phyloP scores from a whole-genome alignment of 108 stramenopile genomes.

The Skeletonema potamos region DNA sequence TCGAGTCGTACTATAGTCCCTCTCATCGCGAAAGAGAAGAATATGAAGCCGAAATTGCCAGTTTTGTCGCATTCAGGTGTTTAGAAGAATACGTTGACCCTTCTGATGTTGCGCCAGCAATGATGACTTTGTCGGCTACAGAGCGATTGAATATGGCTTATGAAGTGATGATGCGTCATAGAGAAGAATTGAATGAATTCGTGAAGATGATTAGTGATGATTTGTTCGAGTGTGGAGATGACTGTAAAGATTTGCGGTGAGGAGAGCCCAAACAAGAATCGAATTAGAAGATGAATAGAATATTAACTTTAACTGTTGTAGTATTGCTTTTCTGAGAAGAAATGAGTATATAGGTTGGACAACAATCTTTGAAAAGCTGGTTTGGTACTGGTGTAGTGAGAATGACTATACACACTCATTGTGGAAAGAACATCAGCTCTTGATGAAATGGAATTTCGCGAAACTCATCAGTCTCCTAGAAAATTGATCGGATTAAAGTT shows the following conservation, averaged over 20 bases:
- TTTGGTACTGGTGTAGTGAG: too few species aligned
- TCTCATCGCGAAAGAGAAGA: conserved; percentile 51
- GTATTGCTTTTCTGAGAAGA: too few species aligned
- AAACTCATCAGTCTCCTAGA: too few species aligned
- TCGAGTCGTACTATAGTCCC: conserved; percentile 58
- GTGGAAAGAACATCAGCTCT: too few species aligned
- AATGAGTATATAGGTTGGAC: too few species aligned
- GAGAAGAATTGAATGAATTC: conserved; percentile 38
- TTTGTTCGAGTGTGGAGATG: conserved; percentile 67
- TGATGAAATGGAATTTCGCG: too few species aligned
- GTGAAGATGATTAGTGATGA: conserved; percentile 47
- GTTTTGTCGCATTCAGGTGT: conserved; percentile 55
- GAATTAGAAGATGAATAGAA: neutral
- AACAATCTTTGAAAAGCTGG: too few species aligned
- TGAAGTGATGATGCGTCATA: conserved; percentile 55
- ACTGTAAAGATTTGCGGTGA: conserved; percentile 67
- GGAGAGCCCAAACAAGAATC: neutral
- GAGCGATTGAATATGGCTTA: conserved; percentile 52
- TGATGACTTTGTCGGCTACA: conserved; percentile 50
- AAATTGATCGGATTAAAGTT: too few species aligned
- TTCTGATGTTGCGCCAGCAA: conserved; percentile 39
- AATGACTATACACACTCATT: too few species aligned
- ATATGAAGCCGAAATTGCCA: conserved; percentile 53
- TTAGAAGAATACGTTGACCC: conserved; percentile 39
- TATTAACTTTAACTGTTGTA: neutral